A percentile compares a stretch with the other conserved stretches of the same genome.
phyloP scores from a whole-genome alignment of 1,139 yeast genomes.

The Sugiyamaella grinbergsii region DNA sequence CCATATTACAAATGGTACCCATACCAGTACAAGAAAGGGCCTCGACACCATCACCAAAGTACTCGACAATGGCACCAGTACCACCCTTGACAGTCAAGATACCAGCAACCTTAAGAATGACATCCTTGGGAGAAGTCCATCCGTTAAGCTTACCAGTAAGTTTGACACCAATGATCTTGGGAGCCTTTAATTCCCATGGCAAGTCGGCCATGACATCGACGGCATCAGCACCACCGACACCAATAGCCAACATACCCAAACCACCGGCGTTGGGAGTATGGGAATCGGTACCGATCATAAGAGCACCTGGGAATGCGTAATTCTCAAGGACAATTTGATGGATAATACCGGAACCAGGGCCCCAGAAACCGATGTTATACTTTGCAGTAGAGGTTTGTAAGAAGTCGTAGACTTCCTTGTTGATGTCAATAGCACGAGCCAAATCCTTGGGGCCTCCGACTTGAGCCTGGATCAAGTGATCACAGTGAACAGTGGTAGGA shows the following conservation, averaged over 20 bases:
- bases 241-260: conserved; percentile 96
- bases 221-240: conserved; percentile 99
- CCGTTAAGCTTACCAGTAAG: conserved; percentile 94
- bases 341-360: conserved; percentile 98
- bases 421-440: conserved; percentile 86
- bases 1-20: conserved; percentile 99
- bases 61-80: conserved; percentile 96
- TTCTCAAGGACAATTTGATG: conserved; percentile 97
- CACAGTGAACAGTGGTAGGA: conserved; percentile 98
- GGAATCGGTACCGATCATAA: conserved; percentile 97
- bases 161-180: conserved; percentile 95
- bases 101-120: conserved; percentile 94
- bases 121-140: conserved; percentile 99
- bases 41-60: conserved; percentile 95
- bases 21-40: conserved; percentile 98
- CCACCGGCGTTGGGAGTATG: conserved; percentile 99
- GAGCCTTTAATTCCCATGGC: conserved; percentile 99
- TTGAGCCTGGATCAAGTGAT: conserved; percentile 98
- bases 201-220: conserved; percentile 95
- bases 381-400: conserved; percentile 92
- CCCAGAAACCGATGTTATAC: conserved; percentile 99
- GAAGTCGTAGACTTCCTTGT: conserved; percentile 97
- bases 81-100: conserved; percentile 98
- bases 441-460: conserved; percentile 91
- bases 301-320: conserved; percentile 89